Evolutionary conservation across 805 yeast genomes (phyloP), one percentile per base, ranked within the genome.

Genomic region (Starmerella ratchasimensis): DNA sequence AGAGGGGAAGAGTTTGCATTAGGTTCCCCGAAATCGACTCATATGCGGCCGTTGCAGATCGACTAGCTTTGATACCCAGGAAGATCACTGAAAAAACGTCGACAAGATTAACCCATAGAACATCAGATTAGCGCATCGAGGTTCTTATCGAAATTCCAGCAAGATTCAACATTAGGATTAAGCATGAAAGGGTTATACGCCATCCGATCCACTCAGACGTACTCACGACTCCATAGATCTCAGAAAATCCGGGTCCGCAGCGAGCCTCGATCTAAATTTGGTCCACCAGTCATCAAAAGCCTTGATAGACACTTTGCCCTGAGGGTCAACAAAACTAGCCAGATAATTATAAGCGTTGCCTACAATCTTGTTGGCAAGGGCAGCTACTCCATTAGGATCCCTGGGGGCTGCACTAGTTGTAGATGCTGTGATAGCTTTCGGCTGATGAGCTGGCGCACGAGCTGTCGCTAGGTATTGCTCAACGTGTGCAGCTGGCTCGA

Each of bases 271-370:
- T 56, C 72, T 80, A 60, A 90, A 88, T 58, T 83, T 86, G 46
- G 69, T 76, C 98, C 98, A 61, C 98, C 98, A 88, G 28, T 71
- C 77, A 54, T 88, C 93, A 51, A 88, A 88, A 30, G 74, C 79
- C 52, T 77, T 80, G 53, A 88, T 80, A 3, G 86, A 79, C 3
- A 88, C 95, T 48, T 74, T 81, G 2, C 94, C 93, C 17, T 70
- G 64, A 4, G 62, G 56, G 52, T 83, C 94, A 6, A 83, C 69
- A 55, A 86, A 88, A n/a, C 96, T 81, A 2, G 93, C 74, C 34
- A 88, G 59, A 55, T 71, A 90, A 54, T 90, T 86, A 60, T 88
- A 90, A 1, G 96, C 96, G 57, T 90, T 83, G 27, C 76, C 76
- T 16, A 90, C 93, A 40, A 90, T 83, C 54, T 80, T 81, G 44